Evolutionary conservation across 228 moss, liverwort and hornwort genomes (phyloP), one percentile per base, ranked within the genome.

Genomic region (Sphagnum magellanicum): DNA sequence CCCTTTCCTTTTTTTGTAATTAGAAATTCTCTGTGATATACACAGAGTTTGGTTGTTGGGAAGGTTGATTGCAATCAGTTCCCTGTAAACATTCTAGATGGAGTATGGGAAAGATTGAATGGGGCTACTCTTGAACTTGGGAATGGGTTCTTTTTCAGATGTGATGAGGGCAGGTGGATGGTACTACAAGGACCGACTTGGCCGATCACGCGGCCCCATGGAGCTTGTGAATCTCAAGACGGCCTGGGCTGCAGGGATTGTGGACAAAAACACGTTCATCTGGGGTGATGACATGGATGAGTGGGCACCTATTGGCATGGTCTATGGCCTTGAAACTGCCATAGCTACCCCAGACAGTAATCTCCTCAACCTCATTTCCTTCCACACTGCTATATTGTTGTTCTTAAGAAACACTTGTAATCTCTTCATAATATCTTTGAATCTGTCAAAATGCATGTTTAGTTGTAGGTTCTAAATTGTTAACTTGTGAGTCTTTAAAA

Each of bases 231-330:
- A 87, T 76, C 75, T 94, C 66, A 94, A 91, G 76, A 94, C 94
- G 58, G 94, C 94, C 5, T 94, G 94, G 94, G 94, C 87, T 72
- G 94, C 87, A 72, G 94, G 94, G 61, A 89, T 94, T 67, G 91
- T 94, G 48, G 94, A 94, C 79, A 94, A 94, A 69, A 91, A 94
- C 68, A 94, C 94, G 0, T 94, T 94, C 75, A 91, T 94, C 10
- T 94, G 94, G 94, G 94, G 94, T 50, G 94, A 94, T 12, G 94
- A 94, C 57, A 89, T 94, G 94, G 94, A 91, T 60, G 94, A 94
- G 72, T 94, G 94, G 94, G 91, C 94, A 9, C 94, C 94, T 7
- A 89, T 94, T 69, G 94, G 94, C 62, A 94, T 94, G 94, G 83
- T 89, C 50, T 91, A 94, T 67, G 94, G 94, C 48, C 82, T 94